phyloP scores from a whole-genome alignment of 2,329 filamentous ascomycete genomes.

The Trichoderma sp. region DNA sequence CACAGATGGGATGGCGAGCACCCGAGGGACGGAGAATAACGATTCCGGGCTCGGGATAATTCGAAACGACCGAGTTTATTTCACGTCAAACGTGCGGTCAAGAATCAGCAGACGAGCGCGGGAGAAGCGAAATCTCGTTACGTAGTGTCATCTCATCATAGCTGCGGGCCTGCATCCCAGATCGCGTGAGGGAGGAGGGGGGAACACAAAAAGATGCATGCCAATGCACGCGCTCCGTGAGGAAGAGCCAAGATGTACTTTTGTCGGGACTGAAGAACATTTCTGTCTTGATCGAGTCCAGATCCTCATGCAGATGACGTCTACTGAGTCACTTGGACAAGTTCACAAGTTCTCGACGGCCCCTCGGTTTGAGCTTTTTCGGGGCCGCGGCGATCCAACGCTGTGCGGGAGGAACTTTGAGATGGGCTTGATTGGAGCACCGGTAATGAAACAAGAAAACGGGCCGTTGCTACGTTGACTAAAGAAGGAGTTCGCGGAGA shows the following conservation, averaged over 20 bases:
- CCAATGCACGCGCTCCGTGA: not conserved
- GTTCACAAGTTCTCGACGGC: not conserved
- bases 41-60: not conserved
- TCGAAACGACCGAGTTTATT: not conserved
- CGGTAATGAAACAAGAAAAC: not conserved
- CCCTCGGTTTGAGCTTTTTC: not conserved
- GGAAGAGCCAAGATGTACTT: not conserved
- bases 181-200: not conserved
- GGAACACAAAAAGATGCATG: not conserved
- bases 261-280: not conserved
- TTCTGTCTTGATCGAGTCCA: not conserved
- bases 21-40: not conserved
- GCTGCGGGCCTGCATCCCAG: conserved; percentile 4
- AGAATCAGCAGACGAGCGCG: not conserved
- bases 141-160: conserved; percentile 11
- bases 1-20: not conserved
- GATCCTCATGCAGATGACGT: conserved; percentile 2
- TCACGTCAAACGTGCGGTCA: not conserved
- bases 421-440: not conserved
- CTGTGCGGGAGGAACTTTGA: not conserved
- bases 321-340: not conserved
- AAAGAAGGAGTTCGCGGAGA: not conserved
- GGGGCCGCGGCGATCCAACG: conserved; percentile 1
- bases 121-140: not conserved
- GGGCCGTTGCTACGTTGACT: not conserved